Base-by-base conservation (phyloP, 2,329 filamentous ascomycete genomes). In the Amphichorda felina region DNA sequence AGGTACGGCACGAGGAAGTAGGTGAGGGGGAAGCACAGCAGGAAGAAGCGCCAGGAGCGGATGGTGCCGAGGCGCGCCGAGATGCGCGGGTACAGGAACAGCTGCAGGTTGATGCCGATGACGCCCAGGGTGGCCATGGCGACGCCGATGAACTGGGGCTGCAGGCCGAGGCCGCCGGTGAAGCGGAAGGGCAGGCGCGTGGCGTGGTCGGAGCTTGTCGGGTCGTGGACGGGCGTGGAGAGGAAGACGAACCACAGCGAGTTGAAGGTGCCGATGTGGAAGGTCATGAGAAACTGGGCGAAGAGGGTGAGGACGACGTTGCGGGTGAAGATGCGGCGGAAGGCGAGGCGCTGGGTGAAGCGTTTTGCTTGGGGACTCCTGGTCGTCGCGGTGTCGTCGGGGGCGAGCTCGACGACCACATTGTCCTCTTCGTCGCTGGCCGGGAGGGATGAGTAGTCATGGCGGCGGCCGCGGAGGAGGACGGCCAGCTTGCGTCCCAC, bases 241-340 rank as follows among this genome's bases (percentile, higher is more conserved):
- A 88, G 66, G 54, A 88, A 87, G 34, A 85, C 68, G 41, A 83
- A 82, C 63, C 79, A 84, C 30, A 88, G 70, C 2, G 79, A 72
- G 50, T 83, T 81, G 61, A 86, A 88, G 19, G 81, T 79, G 40
- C 78, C 80, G 46, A 85, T 66, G 55, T 87, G 82, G 43, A 85
- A 72, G 14, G 76, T 72, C 33, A 86, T 68, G 39, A 86, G 67
- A 45, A 79, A 79, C 43, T 82, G 78, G 8, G 71, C 69, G n/a
- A 78, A 43, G 3, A 88, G 50, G 1, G 69, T 74, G 34, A 68
- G 50, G 34, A 51, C 43, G 14, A 75, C 68, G 38, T 75, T 74
- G 32, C 57, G 63, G 4, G 64, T 76, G 46, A 76, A 70, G 34
- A 76, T 68, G 17, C 59, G 61, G 3, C 61, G 55, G 50, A 77